Base-by-base conservation (phyloP, 2,329 filamentous ascomycete species). In the Aspergillus alliaceus region DNA sequence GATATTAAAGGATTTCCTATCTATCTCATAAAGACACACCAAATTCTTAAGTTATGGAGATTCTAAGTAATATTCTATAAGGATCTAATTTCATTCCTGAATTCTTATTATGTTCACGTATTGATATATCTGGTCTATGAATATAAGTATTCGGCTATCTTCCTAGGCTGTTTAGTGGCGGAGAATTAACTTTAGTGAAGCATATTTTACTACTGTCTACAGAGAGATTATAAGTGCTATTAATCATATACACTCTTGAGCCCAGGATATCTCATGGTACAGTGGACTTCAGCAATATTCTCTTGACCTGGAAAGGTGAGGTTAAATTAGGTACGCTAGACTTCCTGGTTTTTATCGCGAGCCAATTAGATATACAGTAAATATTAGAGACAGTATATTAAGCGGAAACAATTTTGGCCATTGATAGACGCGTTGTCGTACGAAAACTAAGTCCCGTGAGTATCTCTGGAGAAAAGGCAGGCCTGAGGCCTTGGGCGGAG, bases 201-300 rank as follows among this genome's bases (percentile, higher is more conserved):
- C 58, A 20, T 55, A 62, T 29, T 53, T 60, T 46, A 58, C 56
- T 14, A 60, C 58, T 27, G 37, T 62, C 7, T 62, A 48, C 32
- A 60, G 25, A 56, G 60, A 62, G 44, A 27, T 60, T 37, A 53
- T 60, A 2, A 32, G 49, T 29, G 58, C 53, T 6, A 49, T 62
- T 15, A 20, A 37, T 15, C 59, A 47, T 54, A 48, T 62, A n/a
- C 51, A 60, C 34, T 40, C n/a, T n/a, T 7, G 47, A 29, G n/a
- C 22, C 60, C 11, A 57, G 49, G 32, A 55, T 53, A 37, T 39
- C 27, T 14, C 39, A 62, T 32, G 34, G 60, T 34, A 11, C 7
- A 11, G 32, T 34, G 32, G 32, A 34, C 32, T 34, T 6, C 32
- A 34, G 32, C 32, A 62, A 62, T 37, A 52, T 62, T 22, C 25